Base-by-base conservation (phyloP, 2,329 filamentous ascomycete species). In the Fusarium sp. region DNA sequence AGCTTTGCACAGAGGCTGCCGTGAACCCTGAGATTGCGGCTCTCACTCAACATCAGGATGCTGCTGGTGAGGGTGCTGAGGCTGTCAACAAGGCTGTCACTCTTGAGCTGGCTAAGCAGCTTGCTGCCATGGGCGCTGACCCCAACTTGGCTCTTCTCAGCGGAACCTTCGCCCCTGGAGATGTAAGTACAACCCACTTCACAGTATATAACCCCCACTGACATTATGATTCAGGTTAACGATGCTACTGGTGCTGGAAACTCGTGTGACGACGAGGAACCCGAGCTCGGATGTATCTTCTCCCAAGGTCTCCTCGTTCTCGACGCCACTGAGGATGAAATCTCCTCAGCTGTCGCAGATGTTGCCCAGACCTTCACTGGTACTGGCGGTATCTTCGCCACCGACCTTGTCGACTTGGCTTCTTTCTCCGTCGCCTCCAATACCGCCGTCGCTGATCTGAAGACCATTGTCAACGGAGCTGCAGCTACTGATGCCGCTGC, bases 61-160 rank as follows among this genome's bases (percentile, higher is more conserved):
- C 62, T 2, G 62, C 62, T 7, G 47, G 44, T 0, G 32, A 44
- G 3, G 60, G 44, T 1, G 62, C 62, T 0, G 60, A 46, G 11
- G 62, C 62, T 16, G 47, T 65, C 8, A 65, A 65, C 30, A 65
- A 65, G n/a, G 62, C 62, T 12, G 44, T 65, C 6, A 65, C 62
- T 2, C 51, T 65, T 2, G 62, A 65, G 4, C 16, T 65, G 11
- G 60, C 62, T 0, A 65, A 45, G 25, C 62, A 65, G 11, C 14
- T 65, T 22, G 62, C 60, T 3, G 51, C 25, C 1, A 65, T 65
- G 8, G 62, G 62, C 2, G 62, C 62, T 11, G 62, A 65, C 3
- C 60, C 62, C 11, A 65, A 65, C 22, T 5, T 65, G 44, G 62
- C 62, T 20, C 43, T 65, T 5, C 30, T 65, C 15, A 65, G 62